These are phyloP conservation scores for Metarhizium album DNA, from an alignment of 2,329 filamentous ascomycete genomes.

Conservation along the genomic window DNA sequence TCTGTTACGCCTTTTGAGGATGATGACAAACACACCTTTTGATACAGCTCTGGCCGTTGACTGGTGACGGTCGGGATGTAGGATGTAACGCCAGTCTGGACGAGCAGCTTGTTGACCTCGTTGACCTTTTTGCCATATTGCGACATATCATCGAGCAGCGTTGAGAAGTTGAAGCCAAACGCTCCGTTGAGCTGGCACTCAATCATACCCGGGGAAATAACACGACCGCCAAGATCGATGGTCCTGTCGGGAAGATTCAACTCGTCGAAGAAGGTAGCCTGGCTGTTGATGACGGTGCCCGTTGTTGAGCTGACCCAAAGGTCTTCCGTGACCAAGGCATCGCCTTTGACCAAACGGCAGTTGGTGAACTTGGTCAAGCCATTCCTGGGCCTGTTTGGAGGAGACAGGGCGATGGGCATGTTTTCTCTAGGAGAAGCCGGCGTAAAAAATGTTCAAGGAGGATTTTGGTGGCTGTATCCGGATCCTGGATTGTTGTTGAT, in stretches of 20 bases:
- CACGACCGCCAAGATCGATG: slow-evolving; percentile 71
- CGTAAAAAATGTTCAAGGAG: not conserved
- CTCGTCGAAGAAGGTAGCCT: slow-evolving; percentile 57
- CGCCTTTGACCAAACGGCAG: slow-evolving; percentile 63
- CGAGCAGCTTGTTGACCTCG: slow-evolving; percentile 59
- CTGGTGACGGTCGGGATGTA: slow-evolving; percentile 82
- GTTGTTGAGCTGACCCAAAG: slow-evolving; percentile 79
- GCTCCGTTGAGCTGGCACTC: slow-evolving; percentile 89
- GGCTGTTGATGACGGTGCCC: slow-evolving; percentile 70
- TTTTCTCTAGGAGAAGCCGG: slow-evolving; percentile 9
- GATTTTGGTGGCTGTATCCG: not conserved
- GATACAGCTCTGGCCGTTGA: slow-evolving; percentile 71
- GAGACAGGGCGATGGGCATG: slow-evolving; percentile 39
- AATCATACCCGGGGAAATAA: slow-evolving; percentile 77
- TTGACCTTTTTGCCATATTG: slow-evolving; percentile 64
- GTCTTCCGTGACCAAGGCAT: slow-evolving; percentile 60
- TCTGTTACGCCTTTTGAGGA: not conserved
- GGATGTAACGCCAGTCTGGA: slow-evolving; percentile 74
- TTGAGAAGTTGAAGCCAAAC: slow-evolving; percentile 87
- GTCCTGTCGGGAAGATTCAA: slow-evolving; percentile 59
- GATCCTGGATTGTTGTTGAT: not conserved
- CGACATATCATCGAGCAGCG: slow-evolving; percentile 55
- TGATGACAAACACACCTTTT: slow-evolving; percentile 40
- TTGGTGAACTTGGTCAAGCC: slow-evolving; percentile 83
- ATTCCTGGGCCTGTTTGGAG: slow-evolving; percentile 25